These are phyloP conservation scores for Colletotrichum echinochloae DNA, from an alignment of 2,329 filamentous ascomycete species.

Conservation along the genomic window DNA sequence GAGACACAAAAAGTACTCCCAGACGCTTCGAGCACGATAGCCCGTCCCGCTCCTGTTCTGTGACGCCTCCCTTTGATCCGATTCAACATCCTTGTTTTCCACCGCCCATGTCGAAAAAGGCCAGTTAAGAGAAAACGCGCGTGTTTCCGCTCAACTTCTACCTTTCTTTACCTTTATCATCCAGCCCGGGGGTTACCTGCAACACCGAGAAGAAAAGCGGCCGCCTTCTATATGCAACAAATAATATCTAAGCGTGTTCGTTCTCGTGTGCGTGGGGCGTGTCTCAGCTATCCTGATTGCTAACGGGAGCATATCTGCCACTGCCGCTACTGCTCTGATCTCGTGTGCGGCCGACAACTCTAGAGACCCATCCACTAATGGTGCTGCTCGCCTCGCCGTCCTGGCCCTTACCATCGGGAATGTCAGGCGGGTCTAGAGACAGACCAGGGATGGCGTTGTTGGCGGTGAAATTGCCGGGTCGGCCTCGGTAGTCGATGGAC, in stretches of 20 bases:
- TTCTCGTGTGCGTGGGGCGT: slow-evolving; percentile 12
- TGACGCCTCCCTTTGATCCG: slow-evolving; percentile 19
- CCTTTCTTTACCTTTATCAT: not conserved
- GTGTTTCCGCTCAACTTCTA: slow-evolving; percentile 15
- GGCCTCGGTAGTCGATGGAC: slow-evolving; percentile 77
- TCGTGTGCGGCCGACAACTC: slow-evolving; percentile 55
- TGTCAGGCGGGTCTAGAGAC: slow-evolving; percentile 81
- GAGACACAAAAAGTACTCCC: slow-evolving; percentile 6
- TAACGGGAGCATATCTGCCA: slow-evolving; percentile 54
- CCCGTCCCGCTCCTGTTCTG: slow-evolving; percentile 14
- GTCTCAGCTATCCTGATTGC: slow-evolving; percentile 53
- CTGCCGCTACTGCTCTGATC: slow-evolving; percentile 52
- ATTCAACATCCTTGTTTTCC: slow-evolving; percentile 14
- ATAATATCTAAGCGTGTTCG: slow-evolving; percentile 35
- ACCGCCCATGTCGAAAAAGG: not conserved
- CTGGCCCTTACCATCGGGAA: slow-evolving; percentile 61
- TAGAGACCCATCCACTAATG: slow-evolving; percentile 63
- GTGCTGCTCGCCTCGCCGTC: slow-evolving; percentile 54
- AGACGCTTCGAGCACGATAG: slow-evolving; percentile 6
- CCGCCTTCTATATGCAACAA: slow-evolving; percentile 56
- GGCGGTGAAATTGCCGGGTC: slow-evolving; percentile 62
- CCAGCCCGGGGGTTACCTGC: slow-evolving; percentile 22
- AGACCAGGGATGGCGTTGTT: slow-evolving; percentile 82
- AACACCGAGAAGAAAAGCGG: slow-evolving; percentile 19
- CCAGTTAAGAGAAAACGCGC: slow-evolving; percentile 2